phyloP scores from a whole-genome alignment of 352 stramenopile genomes.

The Plasmopara viticola region DNA sequence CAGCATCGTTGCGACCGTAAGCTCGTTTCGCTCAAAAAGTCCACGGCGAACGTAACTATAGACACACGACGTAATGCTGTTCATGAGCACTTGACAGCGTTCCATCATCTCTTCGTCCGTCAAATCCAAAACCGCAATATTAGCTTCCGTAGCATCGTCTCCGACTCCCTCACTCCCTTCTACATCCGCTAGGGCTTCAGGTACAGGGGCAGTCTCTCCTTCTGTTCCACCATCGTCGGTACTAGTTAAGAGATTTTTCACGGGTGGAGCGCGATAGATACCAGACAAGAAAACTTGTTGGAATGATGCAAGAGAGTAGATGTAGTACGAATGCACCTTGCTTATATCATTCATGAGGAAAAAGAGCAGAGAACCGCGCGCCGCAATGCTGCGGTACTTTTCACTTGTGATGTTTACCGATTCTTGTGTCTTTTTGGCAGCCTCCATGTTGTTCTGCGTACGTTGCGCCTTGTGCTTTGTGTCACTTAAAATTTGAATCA shows the following conservation, averaged over 20 bases:
- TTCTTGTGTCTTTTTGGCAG: conserved; percentile 89
- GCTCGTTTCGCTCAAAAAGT: conserved; percentile 93
- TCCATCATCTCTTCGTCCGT: conserved; percentile 87
- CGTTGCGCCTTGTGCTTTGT: conserved; percentile 91
- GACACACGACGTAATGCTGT: conserved; percentile 91
- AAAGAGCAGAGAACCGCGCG: conserved; percentile 90
- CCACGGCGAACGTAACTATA: conserved; percentile 95
- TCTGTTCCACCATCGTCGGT: conserved; percentile 29
- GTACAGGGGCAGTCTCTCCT: conserved; percentile 21
- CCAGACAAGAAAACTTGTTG: conserved; percentile 93
- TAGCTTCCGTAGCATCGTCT: conserved; percentile 16
- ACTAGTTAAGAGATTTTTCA: conserved; percentile 20
- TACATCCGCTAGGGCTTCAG: conserved; percentile 13
- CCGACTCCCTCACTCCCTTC: conserved; percentile 23
- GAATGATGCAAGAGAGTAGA: conserved; percentile 95
- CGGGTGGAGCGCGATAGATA: conserved; percentile 87
- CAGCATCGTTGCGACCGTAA: conserved; percentile 92
- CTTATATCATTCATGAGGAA: conserved; percentile 96
- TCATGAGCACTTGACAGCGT: conserved; percentile 82
- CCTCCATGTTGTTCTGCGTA: conserved; percentile 90
- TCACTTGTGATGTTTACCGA: conserved; percentile 91
- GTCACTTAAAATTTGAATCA: conserved; percentile 94
- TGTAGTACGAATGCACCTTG: conserved; percentile 97
- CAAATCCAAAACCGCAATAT: conserved; percentile 44
- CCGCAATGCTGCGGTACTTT: conserved; percentile 93